Conservation (phyloP, 768 basidiomycete species). For the Rhodotorula kratochvilovae region DNA sequence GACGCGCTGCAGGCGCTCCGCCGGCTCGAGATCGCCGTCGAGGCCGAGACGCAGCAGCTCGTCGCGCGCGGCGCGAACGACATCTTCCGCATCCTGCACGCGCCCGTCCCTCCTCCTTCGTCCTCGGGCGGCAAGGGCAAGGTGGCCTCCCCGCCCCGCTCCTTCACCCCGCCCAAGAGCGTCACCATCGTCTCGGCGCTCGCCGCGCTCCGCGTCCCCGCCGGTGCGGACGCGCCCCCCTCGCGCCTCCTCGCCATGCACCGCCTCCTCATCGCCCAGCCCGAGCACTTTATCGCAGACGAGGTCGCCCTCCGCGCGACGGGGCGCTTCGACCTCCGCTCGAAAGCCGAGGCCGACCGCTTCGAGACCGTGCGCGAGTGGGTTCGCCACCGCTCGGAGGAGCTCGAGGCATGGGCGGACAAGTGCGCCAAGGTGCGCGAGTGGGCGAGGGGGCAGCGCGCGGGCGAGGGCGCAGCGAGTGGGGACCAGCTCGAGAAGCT, state of each 20-base stretch:
- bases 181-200: not conserved
- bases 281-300: constrained; percentile 57
- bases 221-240: constrained; percentile 29
- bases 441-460: constrained; percentile 1
- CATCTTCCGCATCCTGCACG: constrained; percentile 17
- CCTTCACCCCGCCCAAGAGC: not conserved
- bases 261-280: constrained; percentile 59
- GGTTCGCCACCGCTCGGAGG: constrained; percentile 51
- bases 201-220: constrained; percentile 7
- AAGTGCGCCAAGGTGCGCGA: constrained; percentile 18
- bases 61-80: constrained; percentile 8
- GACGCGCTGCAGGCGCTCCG: constrained; percentile 16
- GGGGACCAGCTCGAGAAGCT: not conserved
- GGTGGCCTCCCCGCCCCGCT: not conserved
- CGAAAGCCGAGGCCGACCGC: constrained; percentile 56
- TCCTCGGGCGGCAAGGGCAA: not conserved
- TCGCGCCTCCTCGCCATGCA: constrained; percentile 54
- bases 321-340: constrained; percentile 63
- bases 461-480: not conserved
- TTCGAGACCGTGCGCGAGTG: constrained; percentile 55
- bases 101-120: not conserved
- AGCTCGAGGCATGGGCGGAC: constrained; percentile 39
- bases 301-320: constrained; percentile 52
- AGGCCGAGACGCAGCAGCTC: constrained; percentile 13
- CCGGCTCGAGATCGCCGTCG: constrained; percentile 18